These are phyloP conservation scores for Phytophthora fragariae DNA, from an alignment of 352 stramenopile genomes.

Conservation along the genomic window DNA sequence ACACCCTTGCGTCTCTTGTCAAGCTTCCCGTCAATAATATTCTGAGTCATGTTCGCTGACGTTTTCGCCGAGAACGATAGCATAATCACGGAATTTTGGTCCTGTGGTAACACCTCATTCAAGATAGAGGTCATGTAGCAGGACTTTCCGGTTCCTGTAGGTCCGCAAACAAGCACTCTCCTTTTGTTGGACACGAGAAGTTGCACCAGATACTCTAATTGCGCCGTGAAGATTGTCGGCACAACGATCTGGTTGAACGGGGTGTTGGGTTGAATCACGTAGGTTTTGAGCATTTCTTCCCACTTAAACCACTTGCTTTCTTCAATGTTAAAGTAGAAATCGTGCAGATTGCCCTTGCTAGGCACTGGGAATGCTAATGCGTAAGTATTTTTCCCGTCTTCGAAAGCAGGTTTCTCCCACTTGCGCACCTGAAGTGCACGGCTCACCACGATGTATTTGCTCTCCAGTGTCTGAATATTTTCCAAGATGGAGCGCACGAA, in stretches of 20 bases:
- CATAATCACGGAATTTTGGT: conserved; percentile 89
- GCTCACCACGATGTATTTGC: conserved; percentile 78
- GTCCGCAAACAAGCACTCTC: conserved; percentile 92
- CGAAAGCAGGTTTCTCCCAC: conserved; percentile 77
- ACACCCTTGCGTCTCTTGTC: conserved; percentile 94
- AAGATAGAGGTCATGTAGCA: conserved; percentile 92
- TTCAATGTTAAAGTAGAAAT: conserved; percentile 88
- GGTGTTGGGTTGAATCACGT: conserved; percentile 86
- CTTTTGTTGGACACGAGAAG: conserved; percentile 84
- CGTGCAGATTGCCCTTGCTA: conserved; percentile 80
- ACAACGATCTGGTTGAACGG: conserved; percentile 95
- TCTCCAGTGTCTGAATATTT: conserved; percentile 71
- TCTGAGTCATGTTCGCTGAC: conserved; percentile 94
- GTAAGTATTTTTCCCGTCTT: conserved; percentile 68
- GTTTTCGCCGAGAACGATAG: conserved; percentile 95
- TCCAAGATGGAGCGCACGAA: conserved; percentile 86
- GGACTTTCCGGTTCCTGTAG: conserved; percentile 94
- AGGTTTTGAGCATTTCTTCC: conserved; percentile 90
- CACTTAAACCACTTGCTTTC: conserved; percentile 92
- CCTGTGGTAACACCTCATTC: conserved; percentile 78
- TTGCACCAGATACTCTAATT: conserved; percentile 90
- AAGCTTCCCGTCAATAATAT: conserved; percentile 96
- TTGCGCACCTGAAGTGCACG: conserved; percentile 85
- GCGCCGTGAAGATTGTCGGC: conserved; percentile 93
- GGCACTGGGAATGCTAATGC: conserved; percentile 61